A percentile compares a stretch with the other conserved stretches of the same genome.
Conservation (phyloP, 2,329 filamentous ascomycete species). For the Colletotrichum godetiae region DNA sequence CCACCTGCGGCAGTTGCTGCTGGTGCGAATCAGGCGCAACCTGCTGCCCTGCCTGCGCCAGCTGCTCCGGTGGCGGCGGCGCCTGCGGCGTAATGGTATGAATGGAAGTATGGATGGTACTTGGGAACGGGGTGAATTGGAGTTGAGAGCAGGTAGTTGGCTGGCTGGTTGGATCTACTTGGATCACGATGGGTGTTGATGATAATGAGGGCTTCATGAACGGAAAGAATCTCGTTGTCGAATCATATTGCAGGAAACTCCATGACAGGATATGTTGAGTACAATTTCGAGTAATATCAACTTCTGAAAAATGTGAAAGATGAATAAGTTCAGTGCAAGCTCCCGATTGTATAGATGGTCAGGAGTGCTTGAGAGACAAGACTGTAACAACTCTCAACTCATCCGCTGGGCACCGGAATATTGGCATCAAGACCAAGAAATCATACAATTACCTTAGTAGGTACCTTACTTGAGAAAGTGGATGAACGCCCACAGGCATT, state of each 20-base stretch:
- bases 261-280: neutral
- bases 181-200: neutral
- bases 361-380: neutral
- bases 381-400: no score
- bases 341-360: neutral
- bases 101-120: neutral
- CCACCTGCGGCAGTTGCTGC: neutral
- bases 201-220: neutral
- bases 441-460: no score
- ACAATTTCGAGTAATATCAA: neutral
- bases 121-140: neutral
- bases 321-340: neutral
- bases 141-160: neutral
- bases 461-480: no score
- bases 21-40: constrained; percentile 4
- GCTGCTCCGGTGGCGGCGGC: neutral
- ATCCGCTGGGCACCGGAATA: no score
- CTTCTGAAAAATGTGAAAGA: neutral
- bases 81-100: neutral
- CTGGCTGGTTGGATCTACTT: neutral
- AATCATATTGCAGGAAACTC: neutral
- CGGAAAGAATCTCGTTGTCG: neutral
- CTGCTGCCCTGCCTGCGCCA: neutral
- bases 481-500: no score
- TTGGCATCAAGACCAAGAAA: no score